Evolutionary conservation across 1,284 basidiomycete genomes (phyloP).

Genomic region (Pseudozyma thailandica): DNA sequence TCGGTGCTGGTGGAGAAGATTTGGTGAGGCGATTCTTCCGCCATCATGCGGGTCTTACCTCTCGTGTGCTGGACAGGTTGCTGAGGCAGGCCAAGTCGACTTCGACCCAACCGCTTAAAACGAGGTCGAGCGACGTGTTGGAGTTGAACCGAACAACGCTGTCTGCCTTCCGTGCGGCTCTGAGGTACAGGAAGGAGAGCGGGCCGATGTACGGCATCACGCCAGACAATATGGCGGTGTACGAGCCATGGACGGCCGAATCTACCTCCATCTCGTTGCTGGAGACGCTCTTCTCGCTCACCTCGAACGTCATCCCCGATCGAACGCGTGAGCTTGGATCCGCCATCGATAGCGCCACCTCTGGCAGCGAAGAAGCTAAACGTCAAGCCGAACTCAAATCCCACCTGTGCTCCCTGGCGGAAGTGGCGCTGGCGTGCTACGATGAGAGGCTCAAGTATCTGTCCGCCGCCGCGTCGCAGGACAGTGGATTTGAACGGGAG

Average conservation of each 20-base stretch:
- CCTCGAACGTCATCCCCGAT: conserved; percentile 72
- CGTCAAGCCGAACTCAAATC: conserved; percentile 70
- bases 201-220: conserved; percentile 80
- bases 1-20: conserved; percentile 73
- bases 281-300: conserved; percentile 78
- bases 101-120: conserved; percentile 18
- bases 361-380: conserved; percentile 55
- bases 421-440: conserved; percentile 67
- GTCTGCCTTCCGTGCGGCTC: conserved; percentile 77
- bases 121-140: conserved; percentile 24
- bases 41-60: conserved; percentile 71
- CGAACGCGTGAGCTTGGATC: conserved; percentile 71
- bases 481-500: conserved; percentile 69
- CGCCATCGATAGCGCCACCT: conserved; percentile 67
- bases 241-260: conserved; percentile 84
- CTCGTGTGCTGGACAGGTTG: conserved; percentile 39
- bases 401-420: conserved; percentile 77
- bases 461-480: conserved; percentile 34
- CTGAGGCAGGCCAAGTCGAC: conserved; percentile 22
- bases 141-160: conserved; percentile 80
- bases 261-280: conserved; percentile 77
- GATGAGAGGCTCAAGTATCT: conserved; percentile 68
- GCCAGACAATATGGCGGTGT: conserved; percentile 71
- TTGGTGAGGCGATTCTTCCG: conserved; percentile 86
- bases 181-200: conserved; percentile 79